Conservation (phyloP, 2,329 filamentous ascomycete species). For the Lasiodiplodia theobromae region DNA sequence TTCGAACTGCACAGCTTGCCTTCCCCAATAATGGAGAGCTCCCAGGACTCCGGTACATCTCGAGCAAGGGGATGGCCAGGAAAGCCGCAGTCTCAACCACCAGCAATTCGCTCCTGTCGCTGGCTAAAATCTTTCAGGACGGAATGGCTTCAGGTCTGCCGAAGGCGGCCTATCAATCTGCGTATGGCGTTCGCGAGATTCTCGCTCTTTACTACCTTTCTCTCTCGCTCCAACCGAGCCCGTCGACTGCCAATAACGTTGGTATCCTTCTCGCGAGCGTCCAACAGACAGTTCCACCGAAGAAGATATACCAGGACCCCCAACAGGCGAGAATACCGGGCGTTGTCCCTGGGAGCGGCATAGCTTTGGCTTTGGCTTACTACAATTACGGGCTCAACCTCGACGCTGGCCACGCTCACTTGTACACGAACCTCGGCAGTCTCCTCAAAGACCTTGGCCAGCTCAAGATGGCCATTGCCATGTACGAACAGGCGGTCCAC, state of each 20-base stretch:
- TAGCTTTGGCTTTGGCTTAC: conserved; percentile 87
- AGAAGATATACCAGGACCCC: conserved; percentile 46
- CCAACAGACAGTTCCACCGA: conserved; percentile 67
- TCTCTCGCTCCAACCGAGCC: conserved; percentile 90
- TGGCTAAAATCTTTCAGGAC: conserved; percentile 98
- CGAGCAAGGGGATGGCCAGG: conserved; percentile 70
- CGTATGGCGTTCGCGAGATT: conserved; percentile 87
- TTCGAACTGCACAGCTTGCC: conserved; percentile 81
- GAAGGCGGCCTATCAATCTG: conserved; percentile 60
- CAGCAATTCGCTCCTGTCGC: conserved; percentile 90
- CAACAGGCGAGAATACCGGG: conserved; percentile 69
- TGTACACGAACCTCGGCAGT: conserved; percentile 96
- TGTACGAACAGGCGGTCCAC: conserved; percentile 94
- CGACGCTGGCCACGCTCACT: conserved; percentile 88
- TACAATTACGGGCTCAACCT: conserved; percentile 93
- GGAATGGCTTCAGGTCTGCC: conserved; percentile 70
- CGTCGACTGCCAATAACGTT: conserved; percentile 97
- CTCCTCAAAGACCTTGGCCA: conserved; percentile 96
- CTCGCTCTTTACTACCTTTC: conserved; percentile 95
- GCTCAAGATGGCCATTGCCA: conserved; percentile 86
- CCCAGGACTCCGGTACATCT: conserved; percentile 77
- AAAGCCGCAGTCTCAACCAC: conserved; percentile 89
- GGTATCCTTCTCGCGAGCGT: conserved; percentile 96
- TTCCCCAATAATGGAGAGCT: conserved; percentile 79
- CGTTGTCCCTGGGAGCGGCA: conserved; percentile 82